Conservation (phyloP, 2,329 filamentous ascomycete genomes). For the Diaporthe ilicicola region DNA sequence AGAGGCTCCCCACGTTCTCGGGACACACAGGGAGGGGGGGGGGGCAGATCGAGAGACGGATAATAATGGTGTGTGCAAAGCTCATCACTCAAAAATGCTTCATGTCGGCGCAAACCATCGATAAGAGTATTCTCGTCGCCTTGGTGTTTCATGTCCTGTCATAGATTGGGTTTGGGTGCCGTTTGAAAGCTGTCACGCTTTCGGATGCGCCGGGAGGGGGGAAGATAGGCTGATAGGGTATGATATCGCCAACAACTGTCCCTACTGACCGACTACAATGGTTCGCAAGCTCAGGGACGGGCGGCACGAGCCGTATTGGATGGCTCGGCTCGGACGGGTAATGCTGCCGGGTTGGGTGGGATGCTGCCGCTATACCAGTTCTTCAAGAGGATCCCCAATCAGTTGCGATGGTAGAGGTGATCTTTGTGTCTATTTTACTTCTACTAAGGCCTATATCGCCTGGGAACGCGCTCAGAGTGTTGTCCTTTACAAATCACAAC, state of each 20-base stretch:
- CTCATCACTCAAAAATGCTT: background rate
- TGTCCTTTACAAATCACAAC: background rate
- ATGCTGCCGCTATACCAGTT: background rate
- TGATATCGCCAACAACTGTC: background rate
- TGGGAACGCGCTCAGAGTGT: background rate
- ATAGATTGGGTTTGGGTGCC: background rate
- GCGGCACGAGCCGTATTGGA: constrained; percentile 6
- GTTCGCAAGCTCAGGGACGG: background rate
- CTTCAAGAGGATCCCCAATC: background rate
- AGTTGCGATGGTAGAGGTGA: background rate
- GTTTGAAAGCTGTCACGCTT: background rate
- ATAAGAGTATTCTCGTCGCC: background rate
- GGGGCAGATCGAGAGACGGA: background rate
- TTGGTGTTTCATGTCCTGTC: background rate
- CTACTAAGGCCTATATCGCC: background rate
- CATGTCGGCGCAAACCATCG: background rate
- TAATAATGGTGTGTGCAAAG: background rate
- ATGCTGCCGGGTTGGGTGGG: background rate
- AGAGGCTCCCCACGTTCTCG: background rate
- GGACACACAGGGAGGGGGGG: background rate
- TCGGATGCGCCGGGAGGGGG: background rate
- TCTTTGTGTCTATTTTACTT: background rate
- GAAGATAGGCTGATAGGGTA: background rate
- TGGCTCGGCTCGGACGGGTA: background rate
- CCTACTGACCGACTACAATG: background rate